Base-by-base conservation (phyloP, 2,329 filamentous ascomycete species). In the Trematosphaeria pertusa region DNA sequence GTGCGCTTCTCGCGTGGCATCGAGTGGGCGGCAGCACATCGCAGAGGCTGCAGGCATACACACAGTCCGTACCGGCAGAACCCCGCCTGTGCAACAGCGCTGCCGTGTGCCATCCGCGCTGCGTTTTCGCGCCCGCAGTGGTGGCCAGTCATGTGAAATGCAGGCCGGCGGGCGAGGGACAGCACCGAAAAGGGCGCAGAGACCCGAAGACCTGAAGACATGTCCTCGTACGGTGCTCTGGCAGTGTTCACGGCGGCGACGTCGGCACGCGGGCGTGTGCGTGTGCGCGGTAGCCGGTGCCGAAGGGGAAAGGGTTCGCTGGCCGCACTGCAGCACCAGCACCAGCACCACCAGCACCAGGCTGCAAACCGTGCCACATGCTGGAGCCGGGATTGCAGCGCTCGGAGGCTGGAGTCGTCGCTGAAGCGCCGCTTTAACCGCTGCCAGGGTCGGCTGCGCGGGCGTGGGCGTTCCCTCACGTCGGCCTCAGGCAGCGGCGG, bases 361-460 rank as follows among this genome's bases (percentile, higher is more conserved):
- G 20, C 18, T 46, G 48, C 20, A 54, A 41, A 32, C 54, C 54
- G 54, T 58, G 54, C 52, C 42, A 33, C 41, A 39, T 46, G 34
- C 34, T 37, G 34, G 34, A 24, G 20, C 32, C 10, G 7, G 33
- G 4, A 18, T 12, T 12, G 17, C 30, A 46, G 37, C 49, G 56
- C 51, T 52, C 43, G 54, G 56, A 56, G 48, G 35, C 34, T 43
- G 50, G 33, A 42, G 20, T 35, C 41, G 12, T 22, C 33, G 19
- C 45, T 24, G 34, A 41, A 37, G 19, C 50, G 52, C 54, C 56
- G 56, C 54, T 59, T 58, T 56, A 50, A 39, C 42, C 50, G 48
- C 50, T 35, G 41, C 24, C 35, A 20, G 34, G 36, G 36, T n/a
- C 26, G 30, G n/a, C 21, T 28, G 19, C 6, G 11, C 5, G 37